These are phyloP conservation scores for Tulasnella sp. DNA, from an alignment of 768 basidiomycete species.

Conservation along the genomic window DNA sequence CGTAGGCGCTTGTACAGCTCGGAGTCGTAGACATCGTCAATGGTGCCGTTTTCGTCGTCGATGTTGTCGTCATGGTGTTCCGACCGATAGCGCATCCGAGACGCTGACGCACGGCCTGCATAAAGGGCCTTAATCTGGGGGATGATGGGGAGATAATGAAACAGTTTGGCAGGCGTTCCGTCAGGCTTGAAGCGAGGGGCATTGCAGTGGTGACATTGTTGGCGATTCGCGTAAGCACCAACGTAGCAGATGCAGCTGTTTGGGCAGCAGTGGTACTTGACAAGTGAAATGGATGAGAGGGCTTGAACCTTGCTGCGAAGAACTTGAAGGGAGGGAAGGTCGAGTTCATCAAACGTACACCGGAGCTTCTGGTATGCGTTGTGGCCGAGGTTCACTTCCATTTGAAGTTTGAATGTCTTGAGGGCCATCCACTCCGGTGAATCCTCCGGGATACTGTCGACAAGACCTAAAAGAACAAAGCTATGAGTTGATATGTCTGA, in stretches of 20 bases:
- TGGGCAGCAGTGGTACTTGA: not conserved
- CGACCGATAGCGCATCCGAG: not conserved
- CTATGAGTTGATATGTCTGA: too few species aligned
- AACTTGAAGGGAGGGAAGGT: not conserved
- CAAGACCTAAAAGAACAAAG: not conserved
- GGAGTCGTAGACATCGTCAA: not conserved
- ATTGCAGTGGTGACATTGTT: not conserved
- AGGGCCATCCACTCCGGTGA: not conserved
- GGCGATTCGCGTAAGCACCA: not conserved
- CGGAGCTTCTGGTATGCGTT: not conserved
- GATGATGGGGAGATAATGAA: not conserved
- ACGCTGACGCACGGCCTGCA: not conserved
- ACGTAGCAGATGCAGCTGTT: slow-evolving; percentile 8
- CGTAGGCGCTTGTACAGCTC: not conserved
- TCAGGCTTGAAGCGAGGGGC: not conserved
- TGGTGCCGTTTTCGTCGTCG: not conserved
- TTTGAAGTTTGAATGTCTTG: not conserved
- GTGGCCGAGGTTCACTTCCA: slow-evolving; percentile 6
- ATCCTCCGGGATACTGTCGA: not conserved
- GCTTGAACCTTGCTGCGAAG: not conserved
- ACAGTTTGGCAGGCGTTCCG: not conserved
- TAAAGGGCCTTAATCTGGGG: not conserved
- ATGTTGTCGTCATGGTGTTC: not conserved
- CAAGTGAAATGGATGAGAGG: not conserved
- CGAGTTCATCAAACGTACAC: not conserved